Evolutionary conservation across 225 moss, liverwort and hornwort species (phyloP).

Genomic region (Neckera pumila): DNA sequence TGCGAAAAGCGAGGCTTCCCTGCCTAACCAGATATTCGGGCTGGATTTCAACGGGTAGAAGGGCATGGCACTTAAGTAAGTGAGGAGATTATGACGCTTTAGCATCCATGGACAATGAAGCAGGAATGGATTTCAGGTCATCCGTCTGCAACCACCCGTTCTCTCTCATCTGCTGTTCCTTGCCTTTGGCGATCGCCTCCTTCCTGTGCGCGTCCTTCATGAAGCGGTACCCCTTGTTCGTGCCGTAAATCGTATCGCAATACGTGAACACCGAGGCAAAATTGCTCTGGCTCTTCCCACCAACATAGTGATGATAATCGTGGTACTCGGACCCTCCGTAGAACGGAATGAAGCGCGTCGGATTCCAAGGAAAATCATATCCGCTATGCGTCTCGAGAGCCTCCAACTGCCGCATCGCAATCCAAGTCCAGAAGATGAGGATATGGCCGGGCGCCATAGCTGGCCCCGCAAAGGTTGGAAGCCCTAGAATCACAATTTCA

Average conservation of each 20-base stretch:
- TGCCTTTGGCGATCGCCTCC: conserved; percentile 40
- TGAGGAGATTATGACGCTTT: conserved; percentile 7
- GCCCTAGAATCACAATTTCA: conserved; percentile 36
- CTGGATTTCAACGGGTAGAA: neutral
- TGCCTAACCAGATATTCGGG: neutral
- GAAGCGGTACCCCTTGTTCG: conserved; percentile 43
- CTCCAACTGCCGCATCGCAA: conserved; percentile 52
- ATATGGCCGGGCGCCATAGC: conserved; percentile 43
- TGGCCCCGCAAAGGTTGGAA: conserved; percentile 44
- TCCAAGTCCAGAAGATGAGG: conserved; percentile 37
- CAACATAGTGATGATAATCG: conserved; percentile 56
- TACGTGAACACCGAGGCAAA: conserved; percentile 55
- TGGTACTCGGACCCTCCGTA: conserved; percentile 56
- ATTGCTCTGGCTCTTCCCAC: conserved; percentile 51
- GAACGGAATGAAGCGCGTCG: conserved; percentile 34
- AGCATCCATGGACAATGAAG: neutral
- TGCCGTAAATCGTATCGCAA: conserved; percentile 42
- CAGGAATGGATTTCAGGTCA: conserved; percentile 16
- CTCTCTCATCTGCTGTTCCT: conserved; percentile 12
- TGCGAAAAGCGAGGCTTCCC: neutral
- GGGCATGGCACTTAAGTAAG: neutral
- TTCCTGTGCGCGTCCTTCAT: conserved; percentile 47
- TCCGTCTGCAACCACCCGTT: conserved; percentile 25
- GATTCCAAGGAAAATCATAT: conserved; percentile 46
- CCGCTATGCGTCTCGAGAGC: conserved; percentile 52